Base-by-base conservation (phyloP, 208 protist genomes). In the Naegleria lovaniensis region DNA sequence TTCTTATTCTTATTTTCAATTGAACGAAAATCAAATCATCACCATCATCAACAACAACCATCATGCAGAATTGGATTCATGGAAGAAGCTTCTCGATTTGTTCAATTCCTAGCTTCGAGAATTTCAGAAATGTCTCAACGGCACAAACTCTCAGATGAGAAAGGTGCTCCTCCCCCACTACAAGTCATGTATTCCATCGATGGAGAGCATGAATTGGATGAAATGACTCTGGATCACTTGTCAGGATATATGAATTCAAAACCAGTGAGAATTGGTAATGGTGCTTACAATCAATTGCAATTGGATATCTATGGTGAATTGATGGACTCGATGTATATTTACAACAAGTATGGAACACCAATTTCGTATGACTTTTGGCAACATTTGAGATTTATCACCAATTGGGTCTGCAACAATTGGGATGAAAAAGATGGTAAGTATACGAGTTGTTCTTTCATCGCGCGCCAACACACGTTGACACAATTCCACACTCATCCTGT, bases 231-330 rank as follows among this genome's bases (percentile, higher is more conserved):
- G 0, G 36, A 93, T 3, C 93, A 94, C 58, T 84, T 95, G 0
- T 91, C 91, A 0, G 93, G 93, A 3, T 95, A 95, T 76, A 88
- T 87, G 89, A 88, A 92, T 67, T 92, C 88, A 4, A 84, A 84
- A 25, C 93, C 93, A 19, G 93, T 95, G 11, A 76, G 93, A 36
- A 76, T 94, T 39, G 93, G 93, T 16, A 95, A 95, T 33, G 93
- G 91, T 52, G 93, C 93, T 13, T 93, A 92, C 4, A 92, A 94
- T 43, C 93, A 95, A 90, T 85, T 93, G 16, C 93, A 95, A 89
- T 43, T 94, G 58, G 93, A 95, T 55, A 94, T 94, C 15, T 95
- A 94, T 52, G 93, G 93, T 41, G 93, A 94, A 39, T 75, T 95
- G 9, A 90, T 95, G 90, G 93, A 93, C 55, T 86, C 76, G 0